These are phyloP conservation scores for Kazachstania viticola DNA, from an alignment of 805 yeast genomes.

Conservation along the genomic window DNA sequence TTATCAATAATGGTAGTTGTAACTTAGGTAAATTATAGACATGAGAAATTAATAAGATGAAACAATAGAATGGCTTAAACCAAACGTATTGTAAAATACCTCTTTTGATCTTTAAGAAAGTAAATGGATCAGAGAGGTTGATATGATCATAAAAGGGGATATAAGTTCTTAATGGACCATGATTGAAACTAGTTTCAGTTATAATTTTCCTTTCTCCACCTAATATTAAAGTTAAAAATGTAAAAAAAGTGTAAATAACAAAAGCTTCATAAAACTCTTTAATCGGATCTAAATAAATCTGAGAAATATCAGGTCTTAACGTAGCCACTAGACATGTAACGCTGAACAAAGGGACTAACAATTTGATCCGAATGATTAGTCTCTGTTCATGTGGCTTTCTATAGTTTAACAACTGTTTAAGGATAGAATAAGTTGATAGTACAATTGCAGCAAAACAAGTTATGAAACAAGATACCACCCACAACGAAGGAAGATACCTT, in stretches of 20 bases:
- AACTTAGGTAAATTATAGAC: slow-evolving; percentile 37
- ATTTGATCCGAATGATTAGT: slow-evolving; percentile 65
- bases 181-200: slow-evolving; percentile 46
- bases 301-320: slow-evolving; percentile 35
- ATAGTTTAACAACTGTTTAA: slow-evolving; percentile 54
- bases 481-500: slow-evolving; percentile 18
- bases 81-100: slow-evolving; percentile 91
- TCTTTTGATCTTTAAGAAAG: slow-evolving; percentile 65
- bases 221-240: slow-evolving; percentile 65
- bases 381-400: slow-evolving; percentile 85
- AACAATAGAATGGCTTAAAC: slow-evolving; percentile 77
- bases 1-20: slow-evolving; percentile 44
- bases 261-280: slow-evolving; percentile 92
- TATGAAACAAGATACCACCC: slow-evolving; percentile 15
- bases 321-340: slow-evolving; percentile 50
- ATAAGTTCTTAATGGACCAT: slow-evolving; percentile 58
- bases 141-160: slow-evolving; percentile 42
- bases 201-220: slow-evolving; percentile 87
- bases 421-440: slow-evolving; percentile 36
- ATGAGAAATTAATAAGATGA: slow-evolving; percentile 37
- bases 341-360: slow-evolving; percentile 76
- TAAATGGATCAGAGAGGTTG: slow-evolving; percentile 79
- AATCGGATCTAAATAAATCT: slow-evolving; percentile 50
- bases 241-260: slow-evolving; percentile 86
- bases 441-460: slow-evolving; percentile 25